These are phyloP conservation scores for Cladophialophora psammophila DNA, from an alignment of 2,329 filamentous ascomycete genomes.

Conservation along the genomic window DNA sequence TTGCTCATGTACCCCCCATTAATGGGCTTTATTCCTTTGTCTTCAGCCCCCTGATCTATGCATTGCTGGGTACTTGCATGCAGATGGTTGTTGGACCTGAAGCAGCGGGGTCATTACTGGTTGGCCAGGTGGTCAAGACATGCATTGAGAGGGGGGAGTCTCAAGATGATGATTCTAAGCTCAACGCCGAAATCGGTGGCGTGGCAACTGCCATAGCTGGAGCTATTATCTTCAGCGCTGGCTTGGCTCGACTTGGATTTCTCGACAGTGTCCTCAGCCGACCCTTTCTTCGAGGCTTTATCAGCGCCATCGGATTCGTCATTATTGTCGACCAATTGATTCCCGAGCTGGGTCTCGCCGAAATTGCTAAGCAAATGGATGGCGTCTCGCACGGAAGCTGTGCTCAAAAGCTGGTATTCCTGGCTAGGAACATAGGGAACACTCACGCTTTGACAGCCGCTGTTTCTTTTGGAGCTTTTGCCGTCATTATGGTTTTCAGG, in stretches of 20 bases:
- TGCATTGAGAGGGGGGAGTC: conserved; percentile 74
- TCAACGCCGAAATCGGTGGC: conserved; percentile 84
- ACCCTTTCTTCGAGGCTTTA: conserved; percentile 92
- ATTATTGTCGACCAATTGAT: conserved; percentile 95
- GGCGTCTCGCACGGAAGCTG: conserved; percentile 80
- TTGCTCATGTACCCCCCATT: conserved; percentile 90
- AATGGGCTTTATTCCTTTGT: conserved; percentile 95
- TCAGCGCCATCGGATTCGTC: conserved; percentile 94
- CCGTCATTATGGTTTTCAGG: conserved; percentile 89
- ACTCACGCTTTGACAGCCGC: conserved; percentile 77
- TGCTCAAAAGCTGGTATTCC: conserved; percentile 82
- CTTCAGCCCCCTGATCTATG: conserved; percentile 90
- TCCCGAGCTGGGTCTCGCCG: conserved; percentile 81
- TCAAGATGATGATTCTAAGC: conserved; percentile 69
- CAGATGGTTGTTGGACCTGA: conserved; percentile 95
- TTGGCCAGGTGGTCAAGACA: conserved; percentile 82
- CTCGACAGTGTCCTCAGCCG: conserved; percentile 92
- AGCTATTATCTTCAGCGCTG: conserved; percentile 85
- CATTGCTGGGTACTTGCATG: conserved; percentile 86
- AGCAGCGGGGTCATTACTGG: conserved; percentile 87
- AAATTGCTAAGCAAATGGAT: conserved; percentile 66
- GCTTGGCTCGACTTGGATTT: conserved; percentile 85
- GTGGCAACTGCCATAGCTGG: conserved; percentile 88
- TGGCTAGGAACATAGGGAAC: conserved; percentile 70
- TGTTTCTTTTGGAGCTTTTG: conserved; percentile 80